Conservation (phyloP, 2,329 filamentous ascomycete species). For the Clonostachys byssicola region DNA sequence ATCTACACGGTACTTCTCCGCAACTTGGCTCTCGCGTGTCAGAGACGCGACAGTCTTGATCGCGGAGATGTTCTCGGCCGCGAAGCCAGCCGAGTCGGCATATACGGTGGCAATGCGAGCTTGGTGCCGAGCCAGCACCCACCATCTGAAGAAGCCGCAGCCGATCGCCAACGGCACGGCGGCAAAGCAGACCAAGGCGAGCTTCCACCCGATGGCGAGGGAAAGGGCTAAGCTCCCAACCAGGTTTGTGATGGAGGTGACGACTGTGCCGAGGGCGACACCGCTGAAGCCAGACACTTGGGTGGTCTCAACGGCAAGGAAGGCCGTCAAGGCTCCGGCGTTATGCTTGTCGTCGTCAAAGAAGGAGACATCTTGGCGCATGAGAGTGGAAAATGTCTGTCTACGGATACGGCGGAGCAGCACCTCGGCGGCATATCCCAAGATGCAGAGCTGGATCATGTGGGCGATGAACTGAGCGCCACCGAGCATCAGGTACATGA, state of each 20-base stretch:
- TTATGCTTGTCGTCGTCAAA: slow-evolving; percentile 34
- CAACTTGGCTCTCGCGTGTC: slow-evolving; percentile 80
- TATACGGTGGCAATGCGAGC: slow-evolving; percentile 65
- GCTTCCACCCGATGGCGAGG: slow-evolving; percentile 80
- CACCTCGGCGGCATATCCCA: slow-evolving; percentile 24
- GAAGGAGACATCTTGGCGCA: slow-evolving; percentile 35
- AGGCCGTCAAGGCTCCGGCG: slow-evolving; percentile 27
- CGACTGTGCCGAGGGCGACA: slow-evolving; percentile 30
- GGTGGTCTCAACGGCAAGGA: slow-evolving; percentile 28
- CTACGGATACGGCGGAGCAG: slow-evolving; percentile 83
- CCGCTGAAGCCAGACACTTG: slow-evolving; percentile 34
- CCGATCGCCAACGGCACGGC: slow-evolving; percentile 73
- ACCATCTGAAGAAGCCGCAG: slow-evolving; percentile 54
- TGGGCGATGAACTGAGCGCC: slow-evolving; percentile 38
- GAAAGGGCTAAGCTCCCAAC: slow-evolving; percentile 55
- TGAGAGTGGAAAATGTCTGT: slow-evolving; percentile 33
- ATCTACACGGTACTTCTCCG: slow-evolving; percentile 61
- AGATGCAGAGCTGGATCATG: slow-evolving; percentile 25
- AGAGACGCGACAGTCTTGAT: slow-evolving; percentile 92
- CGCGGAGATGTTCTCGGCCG: slow-evolving; percentile 88
- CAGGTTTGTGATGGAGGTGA: slow-evolving; percentile 58
- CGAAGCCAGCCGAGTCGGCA: slow-evolving; percentile 72
- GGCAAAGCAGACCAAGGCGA: slow-evolving; percentile 72
- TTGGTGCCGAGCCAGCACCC: slow-evolving; percentile 30
- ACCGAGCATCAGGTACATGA: slow-evolving; percentile 48